Evolutionary conservation across 371 early-diverging fungal species (phyloP).

Genomic region (Rhizopus delemar): DNA sequence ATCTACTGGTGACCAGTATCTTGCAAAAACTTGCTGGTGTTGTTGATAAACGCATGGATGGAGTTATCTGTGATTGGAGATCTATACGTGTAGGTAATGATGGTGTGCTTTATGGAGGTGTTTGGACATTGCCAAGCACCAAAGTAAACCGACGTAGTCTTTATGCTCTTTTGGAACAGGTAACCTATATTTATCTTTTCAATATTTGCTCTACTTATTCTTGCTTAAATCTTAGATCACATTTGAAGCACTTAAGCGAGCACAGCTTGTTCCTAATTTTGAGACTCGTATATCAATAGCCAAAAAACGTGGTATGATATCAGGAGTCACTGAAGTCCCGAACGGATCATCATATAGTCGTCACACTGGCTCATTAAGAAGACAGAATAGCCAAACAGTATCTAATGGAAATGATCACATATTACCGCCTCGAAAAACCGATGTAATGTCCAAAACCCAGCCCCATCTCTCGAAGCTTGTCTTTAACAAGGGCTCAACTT

Average conservation of each 20-base stretch:
- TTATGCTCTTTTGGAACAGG: slow-evolving; percentile 50
- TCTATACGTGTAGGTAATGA: slow-evolving; percentile 49
- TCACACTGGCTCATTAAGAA: slow-evolving; percentile 8
- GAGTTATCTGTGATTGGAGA: slow-evolving; percentile 53
- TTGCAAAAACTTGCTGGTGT: slow-evolving; percentile 52
- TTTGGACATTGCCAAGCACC: slow-evolving; percentile 44
- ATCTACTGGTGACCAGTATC: slow-evolving; percentile 51
- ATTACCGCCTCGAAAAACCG: slow-evolving; percentile 3
- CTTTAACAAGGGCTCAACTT: slow-evolving; percentile 30
- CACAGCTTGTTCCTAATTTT: slow-evolving; percentile 54
- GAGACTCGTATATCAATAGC: slow-evolving; percentile 53
- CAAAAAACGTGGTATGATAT: slow-evolving; percentile 43
- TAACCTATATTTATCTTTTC: not conserved
- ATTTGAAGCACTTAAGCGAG: slow-evolving; percentile 53
- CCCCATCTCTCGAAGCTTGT: slow-evolving; percentile 32
- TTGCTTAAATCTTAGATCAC: slow-evolving; percentile 26
- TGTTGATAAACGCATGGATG: slow-evolving; percentile 51
- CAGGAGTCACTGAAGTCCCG: slow-evolving; percentile 8
- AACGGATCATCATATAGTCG: slow-evolving; percentile 15
- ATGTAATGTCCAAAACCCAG: slow-evolving; percentile 11
- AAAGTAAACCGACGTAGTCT: slow-evolving; percentile 44
- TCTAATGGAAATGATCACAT: not conserved
- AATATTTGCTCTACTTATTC: not conserved
- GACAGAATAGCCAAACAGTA: slow-evolving; percentile 2
- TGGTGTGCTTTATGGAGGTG: slow-evolving; percentile 49